A percentile compares a stretch with the other conserved stretches of the same genome.
Conservation (phyloP, 2,329 filamentous ascomycete genomes). For the Paracoccidioides lutzii region DNA sequence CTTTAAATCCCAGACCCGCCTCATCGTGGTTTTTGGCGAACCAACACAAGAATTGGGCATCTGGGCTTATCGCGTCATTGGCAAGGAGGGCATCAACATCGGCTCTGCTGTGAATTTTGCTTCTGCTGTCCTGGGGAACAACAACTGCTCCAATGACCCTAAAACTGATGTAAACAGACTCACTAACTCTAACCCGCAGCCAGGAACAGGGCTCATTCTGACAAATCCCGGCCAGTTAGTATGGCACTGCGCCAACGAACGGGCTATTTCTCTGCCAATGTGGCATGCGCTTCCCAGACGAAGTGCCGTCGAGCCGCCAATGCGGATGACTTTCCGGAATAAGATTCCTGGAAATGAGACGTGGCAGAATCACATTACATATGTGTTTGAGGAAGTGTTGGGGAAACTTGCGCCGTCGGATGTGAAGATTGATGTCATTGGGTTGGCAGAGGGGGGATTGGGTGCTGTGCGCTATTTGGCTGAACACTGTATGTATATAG, state of each 20-base stretch:
- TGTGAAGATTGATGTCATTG: slow-evolving; percentile 56
- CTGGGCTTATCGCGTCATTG: slow-evolving; percentile 55
- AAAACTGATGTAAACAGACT: not conserved
- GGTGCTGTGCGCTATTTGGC: slow-evolving; percentile 47
- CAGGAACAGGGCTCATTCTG: slow-evolving; percentile 50
- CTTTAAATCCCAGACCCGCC: slow-evolving; percentile 44
- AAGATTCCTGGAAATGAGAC: slow-evolving; percentile 47
- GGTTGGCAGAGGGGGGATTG: slow-evolving; percentile 53
- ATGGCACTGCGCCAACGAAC: slow-evolving; percentile 56
- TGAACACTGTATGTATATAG: slow-evolving; percentile 34
- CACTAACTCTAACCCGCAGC: not conserved
- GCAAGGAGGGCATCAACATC: slow-evolving; percentile 51
- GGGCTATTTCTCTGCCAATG: slow-evolving; percentile 45
- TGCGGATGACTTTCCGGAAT: slow-evolving; percentile 44
- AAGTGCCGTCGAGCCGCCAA: slow-evolving; percentile 48
- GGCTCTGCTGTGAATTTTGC: slow-evolving; percentile 60
- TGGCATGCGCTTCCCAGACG: slow-evolving; percentile 49
- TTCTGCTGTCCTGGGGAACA: slow-evolving; percentile 27
- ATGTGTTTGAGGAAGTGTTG: slow-evolving; percentile 54
- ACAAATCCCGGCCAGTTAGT: slow-evolving; percentile 65
- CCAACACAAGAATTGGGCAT: slow-evolving; percentile 58
- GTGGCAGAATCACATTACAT: slow-evolving; percentile 49
- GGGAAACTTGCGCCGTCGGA: slow-evolving; percentile 33
- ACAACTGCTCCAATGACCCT: slow-evolving; percentile 13
- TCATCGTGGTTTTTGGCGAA: slow-evolving; percentile 66